phyloP scores from a whole-genome alignment of 768 basidiomycete genomes.

The Termitomyces sp. region DNA sequence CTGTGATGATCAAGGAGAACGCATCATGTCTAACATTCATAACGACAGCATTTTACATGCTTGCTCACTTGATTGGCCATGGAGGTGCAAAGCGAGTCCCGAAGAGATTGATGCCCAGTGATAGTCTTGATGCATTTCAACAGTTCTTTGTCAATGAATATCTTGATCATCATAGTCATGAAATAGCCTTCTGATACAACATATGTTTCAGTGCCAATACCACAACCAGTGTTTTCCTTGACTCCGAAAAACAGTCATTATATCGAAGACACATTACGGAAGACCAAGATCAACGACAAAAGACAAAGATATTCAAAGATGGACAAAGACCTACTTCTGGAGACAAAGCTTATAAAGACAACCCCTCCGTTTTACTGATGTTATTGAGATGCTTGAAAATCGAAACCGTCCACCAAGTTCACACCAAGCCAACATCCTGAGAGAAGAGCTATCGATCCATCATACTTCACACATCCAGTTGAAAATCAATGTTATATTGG shows the following conservation, averaged over 20 bases:
- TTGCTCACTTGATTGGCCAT: slow-evolving; percentile 19
- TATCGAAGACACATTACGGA: no score
- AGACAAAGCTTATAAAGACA: slow-evolving; percentile 8
- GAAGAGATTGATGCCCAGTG: neutral
- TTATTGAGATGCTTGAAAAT: no score
- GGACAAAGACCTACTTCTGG: neutral
- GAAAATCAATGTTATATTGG: no score
- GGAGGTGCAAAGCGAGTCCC: slow-evolving; percentile 1
- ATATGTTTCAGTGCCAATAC: neutral
- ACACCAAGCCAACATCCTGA: no score
- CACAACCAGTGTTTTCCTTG: neutral
- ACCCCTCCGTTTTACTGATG: slow-evolving; percentile 10
- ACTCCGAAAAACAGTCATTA: no score
- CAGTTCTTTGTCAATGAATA: slow-evolving; percentile 20
- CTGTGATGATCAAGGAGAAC: neutral
- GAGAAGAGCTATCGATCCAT: no score
- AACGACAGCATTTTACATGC: slow-evolving; percentile 11
- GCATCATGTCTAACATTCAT: slow-evolving; percentile 18
- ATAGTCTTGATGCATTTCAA: slow-evolving; percentile 18
- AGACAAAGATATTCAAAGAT: no score
- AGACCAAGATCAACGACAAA: no score
- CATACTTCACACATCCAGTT: no score
- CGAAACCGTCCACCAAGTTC: no score
- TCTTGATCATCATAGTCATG: slow-evolving; percentile 23
- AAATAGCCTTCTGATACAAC: slow-evolving; percentile 17